Percentiles rank a stretch among this genome's conserved stretches.
phyloP scores from a whole-genome alignment of 129 eudicot species.

The Escallonia rubra region DNA sequence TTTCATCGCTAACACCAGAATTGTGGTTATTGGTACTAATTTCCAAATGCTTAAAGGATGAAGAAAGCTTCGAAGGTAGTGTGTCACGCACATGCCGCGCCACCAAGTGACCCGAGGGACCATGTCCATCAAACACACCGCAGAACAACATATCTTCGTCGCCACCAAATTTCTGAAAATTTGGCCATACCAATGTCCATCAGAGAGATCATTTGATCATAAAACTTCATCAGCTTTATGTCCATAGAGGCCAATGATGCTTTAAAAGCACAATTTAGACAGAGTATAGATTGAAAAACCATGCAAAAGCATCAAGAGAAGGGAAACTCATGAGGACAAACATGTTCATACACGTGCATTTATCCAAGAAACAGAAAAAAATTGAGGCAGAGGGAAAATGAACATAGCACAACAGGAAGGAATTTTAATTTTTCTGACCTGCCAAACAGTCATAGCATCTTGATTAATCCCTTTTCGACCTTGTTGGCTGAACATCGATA shows the following conservation, averaged over 20 bases:
- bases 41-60: slow-evolving; percentile 15
- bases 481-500: slow-evolving; percentile 56
- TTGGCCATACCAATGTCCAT: background rate
- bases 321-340: background rate
- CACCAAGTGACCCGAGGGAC: slow-evolving; percentile 76
- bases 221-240: background rate
- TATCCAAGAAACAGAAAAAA: background rate
- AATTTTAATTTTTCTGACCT: slow-evolving; percentile 31
- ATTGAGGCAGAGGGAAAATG: no score
- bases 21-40: slow-evolving; percentile 1
- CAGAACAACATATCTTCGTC: slow-evolving; percentile 45
- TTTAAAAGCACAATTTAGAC: background rate
- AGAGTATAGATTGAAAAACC: background rate
- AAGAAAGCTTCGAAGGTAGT: slow-evolving; percentile 47
- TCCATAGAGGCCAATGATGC: background rate
- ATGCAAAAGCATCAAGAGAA: background rate
- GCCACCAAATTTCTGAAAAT: slow-evolving; percentile 48
- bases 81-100: slow-evolving; percentile 42
- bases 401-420: background rate
- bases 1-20: background rate
- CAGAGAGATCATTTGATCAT: background rate
- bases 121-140: slow-evolving; percentile 84
- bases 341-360: background rate
- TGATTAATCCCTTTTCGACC: slow-evolving; percentile 69
- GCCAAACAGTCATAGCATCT: slow-evolving; percentile 88